Conservation (phyloP, 2,329 filamentous ascomycete species). For the Shiraia bambusicola region DNA sequence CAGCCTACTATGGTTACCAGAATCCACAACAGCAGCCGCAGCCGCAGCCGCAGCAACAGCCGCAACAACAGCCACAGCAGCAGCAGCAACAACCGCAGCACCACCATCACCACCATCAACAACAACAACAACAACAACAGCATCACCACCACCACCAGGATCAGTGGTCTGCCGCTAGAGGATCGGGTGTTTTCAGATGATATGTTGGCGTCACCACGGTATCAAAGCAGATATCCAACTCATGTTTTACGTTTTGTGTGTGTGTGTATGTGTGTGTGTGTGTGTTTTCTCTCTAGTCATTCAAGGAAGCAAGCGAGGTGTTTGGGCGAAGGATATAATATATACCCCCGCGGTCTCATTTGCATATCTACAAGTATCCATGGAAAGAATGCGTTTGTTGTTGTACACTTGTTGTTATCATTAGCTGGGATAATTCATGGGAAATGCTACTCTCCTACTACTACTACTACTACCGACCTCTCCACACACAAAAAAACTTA, state of each 20-base stretch:
- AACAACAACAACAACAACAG: too few species aligned
- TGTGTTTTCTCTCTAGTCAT: background rate
- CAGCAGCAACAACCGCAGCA: conserved; percentile 4
- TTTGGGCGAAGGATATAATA: background rate
- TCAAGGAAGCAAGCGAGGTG: background rate
- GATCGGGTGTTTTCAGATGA: conserved; percentile 27
- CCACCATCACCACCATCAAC: conserved; percentile 30
- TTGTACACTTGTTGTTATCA: too few species aligned
- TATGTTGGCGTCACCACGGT: background rate
- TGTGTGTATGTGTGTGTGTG: too few species aligned
- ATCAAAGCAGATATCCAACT: background rate
- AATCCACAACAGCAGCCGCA: conserved; percentile 19
- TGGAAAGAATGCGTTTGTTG: too few species aligned
- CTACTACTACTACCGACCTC: too few species aligned
- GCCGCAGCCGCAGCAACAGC: conserved; percentile 22
- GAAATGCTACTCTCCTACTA: too few species aligned
- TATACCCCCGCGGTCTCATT: background rate
- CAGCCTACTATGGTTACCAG: conserved; percentile 30
- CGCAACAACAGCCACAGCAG: conserved; percentile 22
- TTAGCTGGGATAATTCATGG: too few species aligned
- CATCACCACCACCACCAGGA: conserved; percentile 29
- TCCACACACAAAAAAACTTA: too few species aligned
- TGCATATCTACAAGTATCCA: too few species aligned
- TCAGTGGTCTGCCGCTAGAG: conserved; percentile 27
- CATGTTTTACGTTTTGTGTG: too few species aligned